Evolutionary conservation across 495 filamentous ascomycete genomes (phyloP).

Genomic region (Daldinia caldariorum): DNA sequence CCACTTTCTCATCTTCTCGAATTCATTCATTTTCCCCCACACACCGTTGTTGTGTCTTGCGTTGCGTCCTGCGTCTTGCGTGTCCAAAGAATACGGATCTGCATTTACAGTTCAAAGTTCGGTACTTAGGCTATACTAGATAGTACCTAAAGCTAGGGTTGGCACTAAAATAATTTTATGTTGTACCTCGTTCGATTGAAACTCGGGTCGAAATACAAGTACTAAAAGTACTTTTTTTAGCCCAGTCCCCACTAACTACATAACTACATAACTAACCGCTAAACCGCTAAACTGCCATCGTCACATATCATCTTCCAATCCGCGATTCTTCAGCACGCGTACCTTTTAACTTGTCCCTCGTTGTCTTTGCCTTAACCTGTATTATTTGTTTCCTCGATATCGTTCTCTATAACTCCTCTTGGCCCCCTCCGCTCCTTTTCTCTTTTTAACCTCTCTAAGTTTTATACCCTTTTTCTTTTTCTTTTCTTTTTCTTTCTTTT

Average conservation of each 20-base stretch:
- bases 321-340: conserved; percentile 43
- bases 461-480: not conserved
- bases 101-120: conserved; percentile 16
- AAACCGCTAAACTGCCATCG: conserved; percentile 18
- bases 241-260: conserved; percentile 35
- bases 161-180: conserved; percentile 45
- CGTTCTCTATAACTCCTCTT: conserved; percentile 22
- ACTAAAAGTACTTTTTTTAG: not conserved
- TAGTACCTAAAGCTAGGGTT: conserved; percentile 36
- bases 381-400: conserved; percentile 27
- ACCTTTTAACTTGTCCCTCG: conserved; percentile 36
- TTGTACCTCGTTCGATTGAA: conserved; percentile 46
- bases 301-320: conserved; percentile 41
- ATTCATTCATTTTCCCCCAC: conserved; percentile 4
- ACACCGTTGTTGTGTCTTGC: not conserved
- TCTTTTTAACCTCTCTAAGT: conserved; percentile 7
- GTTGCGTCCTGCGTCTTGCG: conserved; percentile 6
- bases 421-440: conserved; percentile 18
- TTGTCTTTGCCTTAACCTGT: conserved; percentile 24
- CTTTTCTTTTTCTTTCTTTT: no score
- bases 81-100: conserved; percentile 13
- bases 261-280: conserved; percentile 13
- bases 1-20: conserved; percentile 1
- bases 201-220: conserved; percentile 21
- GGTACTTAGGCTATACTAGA: conserved; percentile 44